phyloP scores from a whole-genome alignment of 495 filamentous ascomycete genomes.

The Podospora fimiseda region DNA sequence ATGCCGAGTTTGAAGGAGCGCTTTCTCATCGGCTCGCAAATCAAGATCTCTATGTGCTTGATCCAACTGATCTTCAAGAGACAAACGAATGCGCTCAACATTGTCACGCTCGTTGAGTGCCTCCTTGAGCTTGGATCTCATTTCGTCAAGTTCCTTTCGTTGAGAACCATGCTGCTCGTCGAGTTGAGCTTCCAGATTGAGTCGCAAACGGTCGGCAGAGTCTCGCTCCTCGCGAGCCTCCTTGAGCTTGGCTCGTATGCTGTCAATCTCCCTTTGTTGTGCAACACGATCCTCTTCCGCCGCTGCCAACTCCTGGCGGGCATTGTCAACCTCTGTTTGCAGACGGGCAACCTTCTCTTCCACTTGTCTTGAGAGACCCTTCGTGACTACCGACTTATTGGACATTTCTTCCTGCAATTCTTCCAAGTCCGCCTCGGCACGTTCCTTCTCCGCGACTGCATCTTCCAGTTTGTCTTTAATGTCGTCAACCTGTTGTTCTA shows the following conservation, averaged over 20 bases:
- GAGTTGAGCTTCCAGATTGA: slow-evolving; percentile 40
- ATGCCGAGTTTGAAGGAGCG: slow-evolving; percentile 62
- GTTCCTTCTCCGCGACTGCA: slow-evolving; percentile 55
- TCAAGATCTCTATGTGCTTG: slow-evolving; percentile 54
- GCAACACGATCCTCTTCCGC: slow-evolving; percentile 37
- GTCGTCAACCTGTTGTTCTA: slow-evolving; percentile 47
- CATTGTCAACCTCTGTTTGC: slow-evolving; percentile 54
- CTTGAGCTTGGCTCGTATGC: slow-evolving; percentile 32
- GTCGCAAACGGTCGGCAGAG: slow-evolving; percentile 30
- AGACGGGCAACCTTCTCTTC: slow-evolving; percentile 63
- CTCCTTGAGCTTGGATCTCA: slow-evolving; percentile 49
- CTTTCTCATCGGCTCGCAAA: slow-evolving; percentile 57
- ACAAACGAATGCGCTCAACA: slow-evolving; percentile 51
- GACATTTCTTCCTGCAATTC: slow-evolving; percentile 71
- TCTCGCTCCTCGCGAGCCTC: slow-evolving; percentile 39
- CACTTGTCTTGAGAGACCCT: slow-evolving; percentile 67
- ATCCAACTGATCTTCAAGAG: slow-evolving; percentile 52
- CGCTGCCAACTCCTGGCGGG: slow-evolving; percentile 52
- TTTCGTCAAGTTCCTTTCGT: slow-evolving; percentile 41
- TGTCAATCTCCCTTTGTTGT: slow-evolving; percentile 42
- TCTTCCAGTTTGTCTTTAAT: slow-evolving; percentile 55
- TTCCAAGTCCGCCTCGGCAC: slow-evolving; percentile 52
- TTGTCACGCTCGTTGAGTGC: slow-evolving; percentile 60
- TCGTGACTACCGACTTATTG: slow-evolving; percentile 71
- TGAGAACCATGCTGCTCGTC: slow-evolving; percentile 46